Conservation (phyloP, 2,329 filamentous ascomycete species). For the Curvularia sp. region DNA sequence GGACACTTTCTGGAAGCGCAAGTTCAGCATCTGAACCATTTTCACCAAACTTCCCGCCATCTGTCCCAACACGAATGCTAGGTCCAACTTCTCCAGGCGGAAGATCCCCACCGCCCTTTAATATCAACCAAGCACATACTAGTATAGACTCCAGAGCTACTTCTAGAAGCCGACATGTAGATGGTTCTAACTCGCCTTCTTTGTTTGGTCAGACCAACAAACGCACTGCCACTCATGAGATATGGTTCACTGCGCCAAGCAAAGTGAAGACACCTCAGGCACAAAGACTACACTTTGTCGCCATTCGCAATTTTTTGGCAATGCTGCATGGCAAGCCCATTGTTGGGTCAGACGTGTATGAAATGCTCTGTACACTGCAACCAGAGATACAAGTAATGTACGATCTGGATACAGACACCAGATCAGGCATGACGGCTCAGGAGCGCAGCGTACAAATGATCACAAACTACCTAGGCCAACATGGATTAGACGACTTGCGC, state of each 20-base stretch:
- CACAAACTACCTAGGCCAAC: slow-evolving; percentile 65
- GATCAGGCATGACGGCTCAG: slow-evolving; percentile 37
- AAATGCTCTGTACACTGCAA: slow-evolving; percentile 69
- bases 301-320: slow-evolving; percentile 73
- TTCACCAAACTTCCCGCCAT: slow-evolving; percentile 25
- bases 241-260: slow-evolving; percentile 67
- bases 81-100: slow-evolving; percentile 35
- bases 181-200: slow-evolving; percentile 22
- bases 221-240: slow-evolving; percentile 53
- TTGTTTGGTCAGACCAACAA: slow-evolving; percentile 17
- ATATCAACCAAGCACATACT: slow-evolving; percentile 38
- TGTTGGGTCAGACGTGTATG: slow-evolving; percentile 68
- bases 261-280: slow-evolving; percentile 55
- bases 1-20: slow-evolving; percentile 34
- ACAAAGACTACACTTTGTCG: slow-evolving; percentile 67
- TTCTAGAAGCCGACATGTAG: slow-evolving; percentile 24
- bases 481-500: slow-evolving; percentile 69
- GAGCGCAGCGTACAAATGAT: slow-evolving; percentile 64
- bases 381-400: slow-evolving; percentile 64
- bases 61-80: slow-evolving; percentile 35
- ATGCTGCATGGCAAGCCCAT: slow-evolving; percentile 69
- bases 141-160: slow-evolving; percentile 20
- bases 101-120: slow-evolving; percentile 38
- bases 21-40: slow-evolving; percentile 28
- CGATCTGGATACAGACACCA: slow-evolving; percentile 52